Evolutionary conservation across 371 early-diverging fungal species (phyloP).

Genomic region (Chytridiales sp.): DNA sequence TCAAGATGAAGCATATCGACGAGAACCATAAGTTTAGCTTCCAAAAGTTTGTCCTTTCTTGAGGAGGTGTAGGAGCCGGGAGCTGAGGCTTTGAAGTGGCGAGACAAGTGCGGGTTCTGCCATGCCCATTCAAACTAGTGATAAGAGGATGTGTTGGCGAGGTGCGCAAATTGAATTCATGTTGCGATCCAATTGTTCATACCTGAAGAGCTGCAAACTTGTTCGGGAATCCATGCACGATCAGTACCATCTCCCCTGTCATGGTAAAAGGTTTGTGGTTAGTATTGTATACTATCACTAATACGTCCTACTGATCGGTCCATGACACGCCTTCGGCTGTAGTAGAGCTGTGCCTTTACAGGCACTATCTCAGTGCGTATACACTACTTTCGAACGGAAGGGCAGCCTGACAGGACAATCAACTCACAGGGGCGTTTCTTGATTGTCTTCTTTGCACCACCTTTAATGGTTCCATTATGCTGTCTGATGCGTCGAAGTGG

Average conservation of each 20-base stretch:
- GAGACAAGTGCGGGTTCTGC: conserved; percentile 59
- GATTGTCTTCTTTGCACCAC: conserved; percentile 62
- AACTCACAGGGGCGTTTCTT: conserved; percentile 56
- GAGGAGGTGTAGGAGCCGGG: conserved; percentile 10
- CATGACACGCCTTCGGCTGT: background rate
- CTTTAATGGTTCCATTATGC: conserved; percentile 62
- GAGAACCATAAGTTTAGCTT: conserved; percentile 34
- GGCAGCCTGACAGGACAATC: too few species aligned
- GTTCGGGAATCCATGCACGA: conserved; percentile 63
- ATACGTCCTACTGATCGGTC: background rate
- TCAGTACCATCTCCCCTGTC: conserved; percentile 52
- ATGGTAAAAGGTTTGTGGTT: background rate
- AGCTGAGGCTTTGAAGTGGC: conserved; percentile 43
- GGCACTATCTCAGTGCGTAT: too few species aligned
- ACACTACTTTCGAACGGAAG: too few species aligned
- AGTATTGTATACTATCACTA: background rate
- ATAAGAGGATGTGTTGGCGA: background rate
- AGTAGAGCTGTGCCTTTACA: too few species aligned
- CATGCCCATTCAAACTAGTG: conserved; percentile 66
- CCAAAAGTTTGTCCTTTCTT: conserved; percentile 19
- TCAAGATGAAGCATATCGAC: conserved; percentile 29
- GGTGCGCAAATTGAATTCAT: background rate
- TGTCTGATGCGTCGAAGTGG: conserved; percentile 59
- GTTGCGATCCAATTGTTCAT: background rate
- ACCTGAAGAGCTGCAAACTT: conserved; percentile 58